phyloP scores from a whole-genome alignment of 306 rosid species.

The Vigna reflexopilosa region DNA sequence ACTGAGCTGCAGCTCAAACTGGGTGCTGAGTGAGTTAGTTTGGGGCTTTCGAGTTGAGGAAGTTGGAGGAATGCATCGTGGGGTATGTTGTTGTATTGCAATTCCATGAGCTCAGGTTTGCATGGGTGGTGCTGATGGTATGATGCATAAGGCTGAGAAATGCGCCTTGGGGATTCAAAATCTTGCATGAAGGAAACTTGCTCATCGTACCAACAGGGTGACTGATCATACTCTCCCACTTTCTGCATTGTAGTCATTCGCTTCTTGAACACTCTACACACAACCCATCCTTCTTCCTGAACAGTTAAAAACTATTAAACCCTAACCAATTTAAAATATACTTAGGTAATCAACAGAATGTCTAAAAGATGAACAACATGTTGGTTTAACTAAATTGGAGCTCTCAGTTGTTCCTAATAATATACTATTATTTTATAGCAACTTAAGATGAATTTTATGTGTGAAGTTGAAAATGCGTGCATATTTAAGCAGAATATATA shows the following conservation, averaged over 20 bases:
- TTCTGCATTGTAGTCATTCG: constrained; percentile 61
- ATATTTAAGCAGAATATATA: background rate
- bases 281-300: constrained; percentile 93
- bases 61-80: constrained; percentile 77
- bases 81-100: constrained; percentile 59
- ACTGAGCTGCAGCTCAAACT: constrained; percentile 19
- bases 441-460: background rate
- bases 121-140: constrained; percentile 49
- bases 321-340: background rate
- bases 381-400: background rate
- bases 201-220: constrained; percentile 82
- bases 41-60: constrained; percentile 86
- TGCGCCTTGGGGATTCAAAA: constrained; percentile 65
- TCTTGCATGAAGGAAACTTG: constrained; percentile 81
- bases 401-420: background rate
- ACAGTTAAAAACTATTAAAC: background rate
- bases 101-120: constrained; percentile 67
- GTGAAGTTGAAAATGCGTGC: background rate
- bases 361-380: background rate
- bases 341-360: background rate
- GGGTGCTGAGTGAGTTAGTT: constrained; percentile 49
- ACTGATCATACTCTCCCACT: constrained; percentile 67
- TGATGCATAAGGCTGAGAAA: constrained; percentile 49
- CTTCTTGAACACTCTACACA: constrained; percentile 90
- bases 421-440: background rate